Evolutionary conservation across 2,329 filamentous ascomycete genomes (phyloP).

Genomic region (Ceratocystis huliohia): DNA sequence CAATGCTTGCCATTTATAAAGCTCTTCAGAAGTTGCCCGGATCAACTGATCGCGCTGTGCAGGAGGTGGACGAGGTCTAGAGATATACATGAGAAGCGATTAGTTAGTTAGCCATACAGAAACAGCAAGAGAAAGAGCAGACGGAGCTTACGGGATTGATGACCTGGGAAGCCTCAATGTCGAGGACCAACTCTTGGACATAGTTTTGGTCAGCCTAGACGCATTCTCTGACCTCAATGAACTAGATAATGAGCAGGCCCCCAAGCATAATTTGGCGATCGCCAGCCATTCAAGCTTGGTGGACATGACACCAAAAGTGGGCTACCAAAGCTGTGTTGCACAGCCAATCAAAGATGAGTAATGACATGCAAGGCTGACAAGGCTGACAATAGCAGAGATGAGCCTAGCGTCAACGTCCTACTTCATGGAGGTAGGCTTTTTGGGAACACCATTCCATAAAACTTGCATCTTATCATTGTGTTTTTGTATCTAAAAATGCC

Average conservation of each 20-base stretch:
- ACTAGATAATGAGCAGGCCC: not conserved
- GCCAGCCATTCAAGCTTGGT: not conserved
- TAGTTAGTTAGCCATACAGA: not conserved
- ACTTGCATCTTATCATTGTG: not conserved
- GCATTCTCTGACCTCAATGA: conserved; percentile 27
- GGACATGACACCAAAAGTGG: conserved; percentile 11
- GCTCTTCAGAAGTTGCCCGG: conserved; percentile 66
- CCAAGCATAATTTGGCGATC: not conserved
- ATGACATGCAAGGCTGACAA: conserved; percentile 18
- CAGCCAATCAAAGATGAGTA: conserved; percentile 11
- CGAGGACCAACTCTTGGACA: conserved; percentile 55
- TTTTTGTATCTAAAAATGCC: conserved; percentile 47
- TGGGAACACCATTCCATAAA: not conserved
- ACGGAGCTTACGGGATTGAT: conserved; percentile 49
- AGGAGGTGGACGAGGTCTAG: conserved; percentile 40
- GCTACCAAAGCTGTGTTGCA: not conserved
- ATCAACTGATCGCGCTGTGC: conserved; percentile 48
- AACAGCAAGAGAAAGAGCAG: not conserved
- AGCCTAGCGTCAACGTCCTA: no score
- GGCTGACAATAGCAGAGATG: conserved; percentile 3
- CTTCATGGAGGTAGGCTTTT: not conserved
- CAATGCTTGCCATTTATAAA: conserved; percentile 74
- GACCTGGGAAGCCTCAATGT: conserved; percentile 65
- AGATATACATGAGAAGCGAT: not conserved
- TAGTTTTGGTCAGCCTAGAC: conserved; percentile 59